A percentile compares a stretch with the other conserved stretches of the same genome.
These are phyloP conservation scores for Sarocladium oryzae DNA, from an alignment of 2,329 filamentous ascomycete species.

Conservation along the genomic window DNA sequence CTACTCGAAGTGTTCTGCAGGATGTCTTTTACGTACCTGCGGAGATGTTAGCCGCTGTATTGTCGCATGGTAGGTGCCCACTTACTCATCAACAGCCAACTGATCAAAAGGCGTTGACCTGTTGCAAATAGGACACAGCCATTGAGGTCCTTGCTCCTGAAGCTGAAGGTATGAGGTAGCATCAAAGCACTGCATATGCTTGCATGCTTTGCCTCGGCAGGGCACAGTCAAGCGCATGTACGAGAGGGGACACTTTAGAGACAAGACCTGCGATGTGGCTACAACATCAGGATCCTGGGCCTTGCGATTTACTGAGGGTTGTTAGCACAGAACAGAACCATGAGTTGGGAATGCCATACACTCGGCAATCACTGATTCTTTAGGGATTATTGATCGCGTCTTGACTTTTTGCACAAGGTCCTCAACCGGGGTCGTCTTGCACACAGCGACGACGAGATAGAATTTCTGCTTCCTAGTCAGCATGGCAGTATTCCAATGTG, in stretches of 20 bases:
- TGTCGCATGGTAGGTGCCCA: slow-evolving; percentile 14
- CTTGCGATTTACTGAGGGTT: slow-evolving; percentile 61
- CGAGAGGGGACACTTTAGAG: slow-evolving; percentile 86
- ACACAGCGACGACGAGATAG: slow-evolving; percentile 68
- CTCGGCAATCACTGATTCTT: slow-evolving; percentile 75
- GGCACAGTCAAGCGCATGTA: slow-evolving; percentile 76
- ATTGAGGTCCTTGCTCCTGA: slow-evolving; percentile 93
- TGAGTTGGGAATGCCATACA: slow-evolving; percentile 47
- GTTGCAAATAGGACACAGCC: slow-evolving; percentile 92
- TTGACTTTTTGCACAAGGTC: slow-evolving; percentile 64
- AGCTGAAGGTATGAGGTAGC: slow-evolving; percentile 85
- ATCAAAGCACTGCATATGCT: slow-evolving; percentile 93
- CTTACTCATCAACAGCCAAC: slow-evolving; percentile 80
- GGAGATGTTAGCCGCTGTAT: slow-evolving; percentile 13
- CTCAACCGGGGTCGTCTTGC: slow-evolving; percentile 64
- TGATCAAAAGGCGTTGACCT: slow-evolving; percentile 74
- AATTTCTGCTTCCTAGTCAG: slow-evolving; percentile 51
- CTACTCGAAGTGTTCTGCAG: slow-evolving; percentile 63
- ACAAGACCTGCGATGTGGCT: slow-evolving; percentile 80
- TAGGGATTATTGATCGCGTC: slow-evolving; percentile 65
- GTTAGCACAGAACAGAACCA: slow-evolving; percentile 16
- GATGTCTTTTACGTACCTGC: slow-evolving; percentile 81
- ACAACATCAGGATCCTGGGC: slow-evolving; percentile 85
- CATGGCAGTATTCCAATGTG: background rate
- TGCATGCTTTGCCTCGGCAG: slow-evolving; percentile 72